phyloP scores from a whole-genome alignment of 805 yeast genomes.

The Ogataea paradorogensis region DNA sequence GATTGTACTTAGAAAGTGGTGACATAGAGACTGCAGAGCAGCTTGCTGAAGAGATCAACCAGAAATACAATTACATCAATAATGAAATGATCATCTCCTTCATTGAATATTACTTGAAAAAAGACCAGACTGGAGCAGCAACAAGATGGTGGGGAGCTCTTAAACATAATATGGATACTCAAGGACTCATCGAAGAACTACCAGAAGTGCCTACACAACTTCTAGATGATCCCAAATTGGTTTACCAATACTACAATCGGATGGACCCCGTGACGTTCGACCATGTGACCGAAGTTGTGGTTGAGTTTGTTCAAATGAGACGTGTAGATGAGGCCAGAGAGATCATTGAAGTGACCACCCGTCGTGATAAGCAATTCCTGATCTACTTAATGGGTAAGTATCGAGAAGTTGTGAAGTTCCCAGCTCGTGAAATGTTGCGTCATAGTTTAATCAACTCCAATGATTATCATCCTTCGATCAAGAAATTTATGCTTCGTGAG shows the following conservation, averaged over 20 bases:
- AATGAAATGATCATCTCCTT: conserved; percentile 37
- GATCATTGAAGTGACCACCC: conserved; percentile 20
- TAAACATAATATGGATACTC: conserved; percentile 24
- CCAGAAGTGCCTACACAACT: conserved; percentile 23
- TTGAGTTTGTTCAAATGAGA: conserved; percentile 20
- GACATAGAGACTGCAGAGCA: conserved; percentile 37
- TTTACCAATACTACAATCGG: conserved; percentile 29
- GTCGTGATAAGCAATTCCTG: conserved; percentile 24
- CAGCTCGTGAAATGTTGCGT: conserved; percentile 25
- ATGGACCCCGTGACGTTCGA: conserved; percentile 28
- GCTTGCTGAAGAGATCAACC: conserved; percentile 29
- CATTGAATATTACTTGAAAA: conserved; percentile 32
- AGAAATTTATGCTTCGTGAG: conserved; percentile 18
- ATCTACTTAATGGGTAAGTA: conserved; percentile 21
- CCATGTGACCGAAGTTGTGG: conserved; percentile 25
- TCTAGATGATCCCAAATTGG: conserved; percentile 20
- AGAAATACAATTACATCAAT: conserved; percentile 34
- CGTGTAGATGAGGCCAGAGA: conserved; percentile 22
- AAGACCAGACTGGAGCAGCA: conserved; percentile 29
- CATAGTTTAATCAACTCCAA: conserved; percentile 10
- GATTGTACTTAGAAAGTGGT: conserved; percentile 36
- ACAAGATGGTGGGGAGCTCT: conserved; percentile 33
- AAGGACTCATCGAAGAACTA: conserved; percentile 24
- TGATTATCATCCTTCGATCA: conserved; percentile 16
- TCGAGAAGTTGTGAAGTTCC: conserved; percentile 15